A percentile compares a stretch with the other conserved stretches of the same genome.
phyloP scores from a whole-genome alignment of 2,329 filamentous ascomycete species.

The Fusarium penzigii region DNA sequence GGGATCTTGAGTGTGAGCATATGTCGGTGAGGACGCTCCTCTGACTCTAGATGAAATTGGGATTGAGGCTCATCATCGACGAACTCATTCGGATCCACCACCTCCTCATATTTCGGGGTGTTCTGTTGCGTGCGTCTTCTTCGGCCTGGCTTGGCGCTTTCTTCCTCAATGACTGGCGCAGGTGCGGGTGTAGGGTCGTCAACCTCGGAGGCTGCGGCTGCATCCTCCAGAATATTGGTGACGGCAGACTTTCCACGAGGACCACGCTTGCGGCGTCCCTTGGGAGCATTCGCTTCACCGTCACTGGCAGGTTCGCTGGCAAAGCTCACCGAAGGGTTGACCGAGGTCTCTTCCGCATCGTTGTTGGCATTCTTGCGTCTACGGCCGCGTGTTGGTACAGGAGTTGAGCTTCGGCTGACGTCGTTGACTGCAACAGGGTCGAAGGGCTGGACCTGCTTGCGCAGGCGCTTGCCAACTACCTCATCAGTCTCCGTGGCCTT shows the following conservation, averaged over 20 bases:
- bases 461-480: conserved; percentile 53
- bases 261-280: conserved; percentile 33
- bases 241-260: conserved; percentile 28
- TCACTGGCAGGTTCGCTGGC: conserved; percentile 37
- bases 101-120: conserved; percentile 31
- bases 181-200: neutral
- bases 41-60: conserved; percentile 13
- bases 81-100: conserved; percentile 30
- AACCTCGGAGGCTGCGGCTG: neutral
- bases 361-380: conserved; percentile 34
- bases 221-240: conserved; percentile 23
- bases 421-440: conserved; percentile 51
- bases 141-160: conserved; percentile 25
- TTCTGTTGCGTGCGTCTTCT: conserved; percentile 26
- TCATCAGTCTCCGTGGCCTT: conserved; percentile 58
- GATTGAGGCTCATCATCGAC: conserved; percentile 28
- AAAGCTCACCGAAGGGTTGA: conserved; percentile 33
- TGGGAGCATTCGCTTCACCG: conserved; percentile 29
- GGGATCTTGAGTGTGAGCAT: conserved; percentile 43
- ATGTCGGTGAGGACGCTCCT: conserved; percentile 34
- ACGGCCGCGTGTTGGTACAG: conserved; percentile 38
- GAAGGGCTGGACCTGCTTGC: conserved; percentile 52
- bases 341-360: conserved; percentile 29
- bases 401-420: conserved; percentile 53
- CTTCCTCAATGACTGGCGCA: conserved; percentile 6